Conservation (phyloP, 805 yeast genomes). For the Saccharomyces mikatae region DNA sequence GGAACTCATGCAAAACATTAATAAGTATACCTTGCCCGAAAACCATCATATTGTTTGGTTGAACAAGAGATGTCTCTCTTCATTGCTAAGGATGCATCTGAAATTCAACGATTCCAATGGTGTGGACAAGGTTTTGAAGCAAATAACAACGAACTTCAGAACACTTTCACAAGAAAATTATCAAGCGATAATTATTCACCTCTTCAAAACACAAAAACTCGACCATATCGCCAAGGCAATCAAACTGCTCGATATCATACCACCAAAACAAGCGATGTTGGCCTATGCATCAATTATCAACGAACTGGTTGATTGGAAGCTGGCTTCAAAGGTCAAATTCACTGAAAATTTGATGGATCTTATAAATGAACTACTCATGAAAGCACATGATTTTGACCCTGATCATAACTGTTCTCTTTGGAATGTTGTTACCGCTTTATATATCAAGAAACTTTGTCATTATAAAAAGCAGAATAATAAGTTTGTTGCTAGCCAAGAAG, state of each 20-base stretch:
- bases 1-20: conserved; percentile 16
- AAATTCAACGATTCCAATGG: conserved; percentile 23
- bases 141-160: conserved; percentile 16
- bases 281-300: conserved; percentile 17
- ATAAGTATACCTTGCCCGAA: conserved; percentile 9
- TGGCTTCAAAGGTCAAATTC: conserved; percentile 5
- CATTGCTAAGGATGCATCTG: conserved; percentile 22
- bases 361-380: conserved; percentile 13
- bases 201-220: conserved; percentile 9
- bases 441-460: conserved; percentile 15
- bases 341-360: conserved; percentile 6
- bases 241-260: conserved; percentile 13
- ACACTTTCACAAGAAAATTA: conserved; percentile 17
- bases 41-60: conserved; percentile 14
- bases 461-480: conserved; percentile 3
- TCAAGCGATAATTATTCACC: conserved; percentile 15
- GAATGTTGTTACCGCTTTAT: conserved; percentile 20
- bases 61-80: conserved; percentile 18
- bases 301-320: conserved; percentile 14
- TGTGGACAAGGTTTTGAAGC: conserved; percentile 20
- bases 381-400: conserved; percentile 20
- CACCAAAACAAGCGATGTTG: conserved; percentile 8
- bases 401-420: conserved; percentile 16
- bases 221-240: conserved; percentile 19
- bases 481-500: neutral